Base-by-base conservation (phyloP, 495 filamentous ascomycete genomes). In the Tetracladium setigerum region DNA sequence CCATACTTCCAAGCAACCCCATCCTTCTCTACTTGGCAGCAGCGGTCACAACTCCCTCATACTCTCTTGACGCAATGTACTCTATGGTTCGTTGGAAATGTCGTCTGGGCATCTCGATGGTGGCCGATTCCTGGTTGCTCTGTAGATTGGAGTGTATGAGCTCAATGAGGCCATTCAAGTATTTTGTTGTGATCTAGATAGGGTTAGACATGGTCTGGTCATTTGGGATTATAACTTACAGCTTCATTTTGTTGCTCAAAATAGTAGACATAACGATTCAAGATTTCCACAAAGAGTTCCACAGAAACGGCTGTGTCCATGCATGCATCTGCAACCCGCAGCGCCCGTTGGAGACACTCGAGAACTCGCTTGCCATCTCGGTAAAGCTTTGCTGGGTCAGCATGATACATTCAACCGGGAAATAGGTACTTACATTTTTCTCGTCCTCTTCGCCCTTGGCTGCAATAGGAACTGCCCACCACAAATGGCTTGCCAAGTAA, bases 221-320 rank as follows among this genome's bases (percentile, higher is more conserved):
- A 27, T 27, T 27, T 27, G 18, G 16, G 19, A 22, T 30, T 27
- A 30, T 36, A 19, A 64, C 83, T 66, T 68, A 88, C 91, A 38
- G 88, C 91, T 67, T 98, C 92, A 66, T 98, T 98, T 67, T 95
- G 89, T 58, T 97, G 89, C 66, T 98, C 92, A 67, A 95, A 98
- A 66, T 96, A 97, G 64, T 98, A 98, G 42, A 97, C 92, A 67
- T 97, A 98, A 62, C 92, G 79, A 60, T 97, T 95, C 49, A 98
- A 70, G 50, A 98, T 97, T 67, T 98, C 92, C 40, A 98, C 92
- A 59, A 98, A 98, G 34, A 98, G 73, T 67, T 98, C 92, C 18
- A 97, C 89, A 2, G 88, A 95, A 2, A 96, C 95, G 8, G 89
- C 89, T n/a, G 89, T 90, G 65, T 98, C 92, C 92, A 98, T 98